Evolutionary conservation across 768 basidiomycete species (phyloP), one percentile per base, ranked within the genome.

Genomic region (Inosperma sp.): DNA sequence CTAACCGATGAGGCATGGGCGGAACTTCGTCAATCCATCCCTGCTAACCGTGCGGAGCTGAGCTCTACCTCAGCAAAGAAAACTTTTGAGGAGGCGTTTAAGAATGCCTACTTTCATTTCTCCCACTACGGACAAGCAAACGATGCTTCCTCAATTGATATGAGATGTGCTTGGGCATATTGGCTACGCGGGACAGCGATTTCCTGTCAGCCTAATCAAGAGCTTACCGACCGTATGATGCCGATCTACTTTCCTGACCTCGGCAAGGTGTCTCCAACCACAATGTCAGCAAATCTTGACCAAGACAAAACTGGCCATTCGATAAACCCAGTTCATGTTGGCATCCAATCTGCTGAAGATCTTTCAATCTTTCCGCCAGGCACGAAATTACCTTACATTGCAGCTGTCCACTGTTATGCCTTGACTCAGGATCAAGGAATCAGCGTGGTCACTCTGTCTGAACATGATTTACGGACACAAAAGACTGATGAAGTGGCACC

Each of bases 351-450:
- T 8, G 44, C 30, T 1, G 21, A 45, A 33, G 29, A 9, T 7
- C 44, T 45, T n/a, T 45, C 21, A 7, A 31, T 45, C 7, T 45
- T 45, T 30, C 34, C 44, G 0, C 4, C 1, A 22, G 44, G 42
- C 16, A 29, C 27, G 6, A 16, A 34, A n/a, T 34, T 56, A 33
- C 59, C 54, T 34, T 60, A 60, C 40, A 56, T 60, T 14, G 48
- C 51, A n/a, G 48, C 57, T 8, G 57, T 60, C 13, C 57, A 60
- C 40, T 53, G 57, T 36, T 60, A 60, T 49, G 50, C 49, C 10
- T 39, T 49, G 39, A 27, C 23, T 22, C 50, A 58, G 23, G 14
- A 58, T 7, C 9, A 40, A 22, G 17, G 37, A 8, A 40, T 40
- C 37, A 40, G 17, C 8, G 37, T 40, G 9, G 17, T 8, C 7